Evolutionary conservation across 768 basidiomycete genomes (phyloP).

Genomic region (Suillus lakei): DNA sequence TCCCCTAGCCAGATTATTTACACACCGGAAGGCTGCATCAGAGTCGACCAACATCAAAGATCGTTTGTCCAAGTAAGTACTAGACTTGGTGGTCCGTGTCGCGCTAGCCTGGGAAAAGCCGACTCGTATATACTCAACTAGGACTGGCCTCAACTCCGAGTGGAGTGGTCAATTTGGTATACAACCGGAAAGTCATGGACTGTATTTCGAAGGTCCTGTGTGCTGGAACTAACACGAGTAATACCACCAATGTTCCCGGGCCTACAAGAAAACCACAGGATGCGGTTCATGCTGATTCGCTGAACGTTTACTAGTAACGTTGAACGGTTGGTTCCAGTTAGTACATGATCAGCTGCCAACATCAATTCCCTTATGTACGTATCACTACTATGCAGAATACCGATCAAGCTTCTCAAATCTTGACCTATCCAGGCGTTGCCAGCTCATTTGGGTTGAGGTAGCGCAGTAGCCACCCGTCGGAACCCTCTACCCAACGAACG

Average conservation of each 20-base stretch:
- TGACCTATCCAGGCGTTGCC: background rate
- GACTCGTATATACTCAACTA: too few species aligned
- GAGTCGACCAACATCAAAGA: too few species aligned
- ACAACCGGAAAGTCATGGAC: background rate
- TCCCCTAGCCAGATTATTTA: too few species aligned
- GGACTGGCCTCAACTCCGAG: background rate
- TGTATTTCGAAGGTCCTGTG: background rate
- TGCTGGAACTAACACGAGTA: background rate
- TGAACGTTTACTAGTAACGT: background rate
- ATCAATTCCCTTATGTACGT: background rate
- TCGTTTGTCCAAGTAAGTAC: too few species aligned
- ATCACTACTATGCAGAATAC: background rate
- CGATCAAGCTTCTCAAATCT: background rate
- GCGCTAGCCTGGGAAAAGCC: background rate
- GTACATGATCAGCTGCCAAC: background rate
- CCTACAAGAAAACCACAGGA: background rate
- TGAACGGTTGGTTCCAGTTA: background rate
- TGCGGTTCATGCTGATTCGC: background rate
- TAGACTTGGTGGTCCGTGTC: too few species aligned
- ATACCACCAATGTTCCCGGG: background rate
- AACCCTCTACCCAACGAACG: background rate
- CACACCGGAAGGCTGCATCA: too few species aligned
- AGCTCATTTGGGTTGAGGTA: background rate
- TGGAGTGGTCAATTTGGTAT: background rate
- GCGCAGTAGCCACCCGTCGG: background rate